Evolutionary conservation across 495 filamentous ascomycete species (phyloP), one percentile per base, ranked within the genome.

Genomic region (Talaromyces trachyspermus): DNA sequence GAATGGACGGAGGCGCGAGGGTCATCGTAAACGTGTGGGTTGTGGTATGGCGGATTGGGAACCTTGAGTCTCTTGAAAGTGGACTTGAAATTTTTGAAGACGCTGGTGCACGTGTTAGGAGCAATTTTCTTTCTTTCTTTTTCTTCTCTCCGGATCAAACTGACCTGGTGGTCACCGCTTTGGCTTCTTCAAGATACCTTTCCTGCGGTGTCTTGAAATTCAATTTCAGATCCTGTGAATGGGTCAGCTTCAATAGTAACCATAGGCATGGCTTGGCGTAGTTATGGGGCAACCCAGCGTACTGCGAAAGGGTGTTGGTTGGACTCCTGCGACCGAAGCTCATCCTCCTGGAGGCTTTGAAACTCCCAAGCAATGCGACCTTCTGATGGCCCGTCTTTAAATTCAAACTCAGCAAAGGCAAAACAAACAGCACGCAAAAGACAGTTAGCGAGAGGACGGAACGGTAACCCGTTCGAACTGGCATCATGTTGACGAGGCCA

Each of bases 341-440:
- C 44, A 9, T 37, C 44, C 7, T 46, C 44, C 6, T 35, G 7
- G 11, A 46, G 26, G 9, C 26, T 46, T 4, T 35, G 30, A 26
- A 46, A 46, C 17, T 46, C 44, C 44, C 44, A 46, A 8, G 27
- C 44, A 12, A 46, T n/a, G 20, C 29, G 29, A 33, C 44, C 44
- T 19, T 46, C 30, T 15, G 44, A 30, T 5, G 29, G 29, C 12
- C 30, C 30, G 30, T 46, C 44, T 4, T 22, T 18, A 17, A 35
- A 36, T 19, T 46, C 44, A 30, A 46, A 36, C 25, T 15, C 44
- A 20, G 30, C 44, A 25, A 24, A 46, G 44, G 32, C 25, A 11
- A 37, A 30, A 37, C 44, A 36, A 46, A 36, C 17, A 46, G 18
- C 19, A 46, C 44, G 44, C 35, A 46, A 24, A 46, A 46, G 29